phyloP scores from a whole-genome alignment of 768 basidiomycete species.

The Lactarius deliciosus region DNA sequence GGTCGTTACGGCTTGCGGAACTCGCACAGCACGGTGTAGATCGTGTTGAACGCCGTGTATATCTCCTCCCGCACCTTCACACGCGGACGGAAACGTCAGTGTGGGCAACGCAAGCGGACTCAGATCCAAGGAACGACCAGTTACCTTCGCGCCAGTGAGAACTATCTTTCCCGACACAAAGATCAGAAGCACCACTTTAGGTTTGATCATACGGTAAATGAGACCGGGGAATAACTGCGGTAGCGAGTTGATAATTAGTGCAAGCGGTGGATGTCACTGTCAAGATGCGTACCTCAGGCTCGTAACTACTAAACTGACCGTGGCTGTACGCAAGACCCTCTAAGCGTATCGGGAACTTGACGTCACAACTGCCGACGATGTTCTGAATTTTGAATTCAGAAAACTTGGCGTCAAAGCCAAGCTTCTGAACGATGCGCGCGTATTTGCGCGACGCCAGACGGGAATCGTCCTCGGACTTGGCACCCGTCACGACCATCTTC shows the following conservation, averaged over 20 bases:
- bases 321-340: conserved; percentile 97
- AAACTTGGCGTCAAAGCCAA: conserved; percentile 99
- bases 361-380: conserved; percentile 97
- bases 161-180: conserved; percentile 99
- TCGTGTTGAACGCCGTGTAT: conserved; percentile 98
- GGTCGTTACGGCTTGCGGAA: conserved; percentile 75
- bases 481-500: conserved; percentile 99
- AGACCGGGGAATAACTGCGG: conserved; percentile 95
- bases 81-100: conserved; percentile 45
- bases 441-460: conserved; percentile 97
- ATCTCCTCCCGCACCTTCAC: conserved; percentile 95
- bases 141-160: conserved; percentile 97
- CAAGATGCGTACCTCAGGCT: conserved; percentile 76
- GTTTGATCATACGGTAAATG: conserved; percentile 99
- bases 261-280: neutral
- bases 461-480: conserved; percentile 98
- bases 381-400: conserved; percentile 99
- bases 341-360: conserved; percentile 97
- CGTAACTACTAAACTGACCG: conserved; percentile 97
- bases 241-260: conserved; percentile 1
- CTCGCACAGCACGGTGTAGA: conserved; percentile 96
- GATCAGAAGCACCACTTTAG: conserved; percentile 96
- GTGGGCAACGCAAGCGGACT: conserved; percentile 2
- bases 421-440: conserved; percentile 98
- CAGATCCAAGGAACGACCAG: conserved; percentile 28